Evolutionary conservation across 805 yeast species (phyloP).

Genomic region (Starmerella stigmatis): DNA sequence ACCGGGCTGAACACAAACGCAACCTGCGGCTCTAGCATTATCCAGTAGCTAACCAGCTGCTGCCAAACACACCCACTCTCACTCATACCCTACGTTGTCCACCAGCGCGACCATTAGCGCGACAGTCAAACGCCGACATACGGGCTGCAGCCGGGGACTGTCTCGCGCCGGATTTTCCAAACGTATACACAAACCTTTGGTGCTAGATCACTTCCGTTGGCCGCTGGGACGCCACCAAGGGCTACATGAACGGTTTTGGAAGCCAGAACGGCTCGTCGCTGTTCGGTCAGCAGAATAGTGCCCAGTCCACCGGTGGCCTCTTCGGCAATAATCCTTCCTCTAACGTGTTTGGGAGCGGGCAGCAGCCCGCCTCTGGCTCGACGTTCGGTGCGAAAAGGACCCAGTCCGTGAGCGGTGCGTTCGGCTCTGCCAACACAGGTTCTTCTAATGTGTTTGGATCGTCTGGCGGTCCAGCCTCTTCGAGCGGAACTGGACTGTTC

Average conservation of each 20-base stretch:
- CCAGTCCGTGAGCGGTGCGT: slow-evolving; percentile 1
- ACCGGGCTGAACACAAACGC: no score
- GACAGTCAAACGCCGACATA: no score
- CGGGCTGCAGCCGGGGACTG: no score
- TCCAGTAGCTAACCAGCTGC: no score
- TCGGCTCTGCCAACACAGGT: neutral
- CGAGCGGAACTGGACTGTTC: neutral
- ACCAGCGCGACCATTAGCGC: no score
- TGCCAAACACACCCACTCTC: no score
- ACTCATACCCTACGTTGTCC: no score
- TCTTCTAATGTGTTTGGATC: neutral
- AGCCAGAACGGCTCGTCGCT: slow-evolving; percentile 1
- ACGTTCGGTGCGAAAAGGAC: neutral
- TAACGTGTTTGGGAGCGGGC: neutral
- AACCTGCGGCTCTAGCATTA: no score
- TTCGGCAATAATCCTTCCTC: slow-evolving; percentile 1
- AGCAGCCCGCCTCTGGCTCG: neutral
- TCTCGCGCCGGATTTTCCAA: no score
- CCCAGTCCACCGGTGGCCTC: neutral
- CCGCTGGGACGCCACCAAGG: neutral
- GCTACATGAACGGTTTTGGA: slow-evolving; percentile 4
- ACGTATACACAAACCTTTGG: slow-evolving; percentile 3
- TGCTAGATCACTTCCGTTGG: no score
- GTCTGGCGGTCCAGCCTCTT: neutral
- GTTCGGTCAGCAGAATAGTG: neutral